Percentiles rank a stretch among this genome's conserved stretches.
Conservation (phyloP, 2,329 filamentous ascomycete species). For the Ilyonectria robusta region DNA sequence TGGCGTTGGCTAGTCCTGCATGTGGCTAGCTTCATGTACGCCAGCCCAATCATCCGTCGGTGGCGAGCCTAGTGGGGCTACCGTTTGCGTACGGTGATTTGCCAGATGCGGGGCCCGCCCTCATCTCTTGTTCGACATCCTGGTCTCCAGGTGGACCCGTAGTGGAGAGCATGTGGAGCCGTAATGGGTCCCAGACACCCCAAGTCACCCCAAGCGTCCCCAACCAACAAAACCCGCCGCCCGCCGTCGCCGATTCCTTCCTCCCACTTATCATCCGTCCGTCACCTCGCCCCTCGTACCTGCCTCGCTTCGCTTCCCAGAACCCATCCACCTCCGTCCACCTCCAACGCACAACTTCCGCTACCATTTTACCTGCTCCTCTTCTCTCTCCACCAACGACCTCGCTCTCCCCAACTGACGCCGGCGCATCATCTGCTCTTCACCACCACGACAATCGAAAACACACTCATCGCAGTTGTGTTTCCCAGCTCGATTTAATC, state of each 20-base stretch:
- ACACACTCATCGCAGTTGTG: constrained; percentile 36
- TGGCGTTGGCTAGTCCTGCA: constrained; percentile 42
- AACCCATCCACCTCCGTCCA: constrained; percentile 39
- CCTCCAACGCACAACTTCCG: constrained; percentile 39
- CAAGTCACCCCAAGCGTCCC: constrained; percentile 41
- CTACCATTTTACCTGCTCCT: constrained; percentile 37
- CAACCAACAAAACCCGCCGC: constrained; percentile 52
- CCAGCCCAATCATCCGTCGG: constrained; percentile 51
- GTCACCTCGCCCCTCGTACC: constrained; percentile 45
- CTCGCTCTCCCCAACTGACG: constrained; percentile 26
- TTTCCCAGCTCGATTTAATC: constrained; percentile 46
- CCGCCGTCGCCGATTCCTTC: constrained; percentile 47
- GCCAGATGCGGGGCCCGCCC: constrained; percentile 43
- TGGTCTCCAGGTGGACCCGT: constrained; percentile 30
- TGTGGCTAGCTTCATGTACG: constrained; percentile 38
- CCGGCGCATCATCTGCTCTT: constrained; percentile 33
- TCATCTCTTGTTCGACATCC: constrained; percentile 44
- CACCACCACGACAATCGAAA: constrained; percentile 30
- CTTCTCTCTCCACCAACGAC: constrained; percentile 26
- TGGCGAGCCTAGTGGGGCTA: constrained; percentile 50
- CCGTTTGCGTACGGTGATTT: constrained; percentile 47
- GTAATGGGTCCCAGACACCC: constrained; percentile 28
- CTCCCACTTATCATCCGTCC: constrained; percentile 47
- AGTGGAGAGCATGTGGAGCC: constrained; percentile 26
- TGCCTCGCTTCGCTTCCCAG: constrained; percentile 44